A percentile compares a stretch with the other conserved stretches of the same genome.
Conservation (phyloP, 2,329 filamentous ascomycete genomes). For the Elsinoe batatas region DNA sequence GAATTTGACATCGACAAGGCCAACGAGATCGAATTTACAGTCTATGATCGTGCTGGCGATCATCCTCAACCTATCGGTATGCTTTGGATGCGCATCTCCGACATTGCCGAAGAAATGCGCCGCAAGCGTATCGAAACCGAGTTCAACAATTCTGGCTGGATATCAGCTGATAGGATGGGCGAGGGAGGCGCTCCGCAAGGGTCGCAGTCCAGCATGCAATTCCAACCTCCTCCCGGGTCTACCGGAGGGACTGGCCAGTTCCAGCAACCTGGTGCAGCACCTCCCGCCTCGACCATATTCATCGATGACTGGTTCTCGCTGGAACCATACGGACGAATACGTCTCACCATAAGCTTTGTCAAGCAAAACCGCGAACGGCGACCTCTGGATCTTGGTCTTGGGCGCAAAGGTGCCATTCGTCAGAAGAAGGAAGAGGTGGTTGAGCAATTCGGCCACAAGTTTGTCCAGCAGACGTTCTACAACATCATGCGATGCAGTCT, state of each 20-base stretch:
- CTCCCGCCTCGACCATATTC: slow-evolving; percentile 46
- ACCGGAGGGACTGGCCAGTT: slow-evolving; percentile 29
- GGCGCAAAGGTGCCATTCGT: slow-evolving; percentile 88
- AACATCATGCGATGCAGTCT: slow-evolving; percentile 99
- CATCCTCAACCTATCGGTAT: slow-evolving; percentile 87
- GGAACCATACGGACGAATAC: slow-evolving; percentile 86
- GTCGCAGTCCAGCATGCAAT: slow-evolving; percentile 46
- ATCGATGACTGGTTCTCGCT: slow-evolving; percentile 97
- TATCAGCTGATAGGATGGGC: slow-evolving; percentile 91
- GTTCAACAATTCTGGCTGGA: slow-evolving; percentile 90
- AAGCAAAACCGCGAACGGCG: slow-evolving; percentile 80
- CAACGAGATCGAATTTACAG: slow-evolving; percentile 94
- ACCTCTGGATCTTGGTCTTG: slow-evolving; percentile 78
- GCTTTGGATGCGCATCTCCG: slow-evolving; percentile 92
- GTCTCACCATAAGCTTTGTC: slow-evolving; percentile 80
- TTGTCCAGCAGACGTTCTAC: slow-evolving; percentile 97
- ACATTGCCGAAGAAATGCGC: slow-evolving; percentile 95
- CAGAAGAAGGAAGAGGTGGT: slow-evolving; percentile 97
- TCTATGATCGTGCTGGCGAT: slow-evolving; percentile 88
- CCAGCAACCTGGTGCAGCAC: slow-evolving; percentile 28
- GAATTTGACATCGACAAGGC: slow-evolving; percentile 94
- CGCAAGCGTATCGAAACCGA: slow-evolving; percentile 95
- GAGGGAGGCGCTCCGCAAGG: slow-evolving; percentile 36
- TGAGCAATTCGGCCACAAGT: slow-evolving; percentile 99
- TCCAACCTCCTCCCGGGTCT: slow-evolving; percentile 37